Base-by-base conservation (phyloP, 2,329 filamentous ascomycete genomes). In the Bertia moriformis region DNA sequence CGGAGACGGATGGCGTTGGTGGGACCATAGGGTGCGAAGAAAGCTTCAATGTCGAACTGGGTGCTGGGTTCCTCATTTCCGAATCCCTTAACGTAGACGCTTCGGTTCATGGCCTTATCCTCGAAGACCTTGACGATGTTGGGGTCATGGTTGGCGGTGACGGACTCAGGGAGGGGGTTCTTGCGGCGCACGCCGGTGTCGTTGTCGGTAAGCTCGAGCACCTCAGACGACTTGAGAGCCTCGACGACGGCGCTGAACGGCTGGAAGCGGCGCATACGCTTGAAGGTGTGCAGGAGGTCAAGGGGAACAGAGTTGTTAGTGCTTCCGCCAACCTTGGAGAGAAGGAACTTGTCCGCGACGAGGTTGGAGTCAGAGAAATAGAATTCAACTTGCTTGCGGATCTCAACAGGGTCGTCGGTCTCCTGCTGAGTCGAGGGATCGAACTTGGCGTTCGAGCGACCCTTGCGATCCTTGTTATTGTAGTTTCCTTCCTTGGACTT, bases 341-440 rank as follows among this genome's bases (percentile, higher is more conserved):
- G 83, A 49, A 98, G 71, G 65, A 85, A 93, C 57, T 86, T 83
- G 62, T 98, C 93, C 51, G 76, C 78, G 39, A 82, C 80, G 27
- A 98, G 74, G 62, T 95, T 95, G 52, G 80, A 83, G 58, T 93
- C 83, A 51, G 83, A 83, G 62, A 95, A 93, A 70, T 95, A 95
- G 61, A 94, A 95, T 57, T 95, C 87, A 50, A 94, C 84, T 70
- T 93, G 88, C 54, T 80, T 80, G 56, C 85, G 81, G 51, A 95
- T 94, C 60, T 82, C 73, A 18, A 67, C 69, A 1, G 83, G 83
- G 57, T 95, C 84, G 49, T 82, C 77, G 18, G 79, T 81, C 53
- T 85, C 78, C 39, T 77, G 64, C 46, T 75, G 71, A 24, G 66
- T 58, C 38, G 75, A 76, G 38, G 83, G 70, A 51, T 87, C 78